Percentiles rank a stretch among this genome's conserved stretches.
These are phyloP conservation scores for Alternaria triticimaculans DNA, from an alignment of 2,329 filamentous ascomycete species.

Conservation along the genomic window DNA sequence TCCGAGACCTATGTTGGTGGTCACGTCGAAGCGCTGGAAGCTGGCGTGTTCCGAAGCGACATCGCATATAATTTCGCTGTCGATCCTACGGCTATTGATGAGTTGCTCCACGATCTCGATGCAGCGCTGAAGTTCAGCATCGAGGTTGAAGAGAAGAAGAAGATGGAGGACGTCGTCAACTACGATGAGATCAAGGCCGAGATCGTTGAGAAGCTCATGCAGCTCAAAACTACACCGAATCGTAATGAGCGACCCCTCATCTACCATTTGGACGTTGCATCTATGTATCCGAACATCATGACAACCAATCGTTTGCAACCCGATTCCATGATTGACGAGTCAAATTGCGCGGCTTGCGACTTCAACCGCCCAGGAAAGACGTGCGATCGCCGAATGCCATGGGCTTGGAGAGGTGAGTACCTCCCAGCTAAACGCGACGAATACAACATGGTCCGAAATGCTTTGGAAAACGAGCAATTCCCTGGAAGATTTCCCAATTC, in stretches of 20 bases:
- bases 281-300: constrained; percentile 99
- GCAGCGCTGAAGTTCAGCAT: constrained; percentile 84
- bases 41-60: constrained; percentile 93
- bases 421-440: constrained; percentile 94
- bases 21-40: constrained; percentile 98
- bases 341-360: constrained; percentile 95
- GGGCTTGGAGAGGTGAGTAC: constrained; percentile 98
- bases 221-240: constrained; percentile 82
- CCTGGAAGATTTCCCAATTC: constrained; percentile 77
- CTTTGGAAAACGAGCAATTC: constrained; percentile 90
- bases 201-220: constrained; percentile 73
- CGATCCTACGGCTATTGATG: constrained; percentile 87
- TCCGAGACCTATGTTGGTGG: constrained; percentile 98
- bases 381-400: constrained; percentile 91
- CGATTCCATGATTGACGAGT: constrained; percentile 98
- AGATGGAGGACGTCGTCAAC: constrained; percentile 58
- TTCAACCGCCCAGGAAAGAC: constrained; percentile 98
- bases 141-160: constrained; percentile 60
- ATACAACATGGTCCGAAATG: constrained; percentile 98
- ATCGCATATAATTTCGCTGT: constrained; percentile 94
- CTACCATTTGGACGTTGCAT: constrained; percentile 97
- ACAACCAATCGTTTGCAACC: constrained; percentile 97
- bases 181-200: constrained; percentile 74
- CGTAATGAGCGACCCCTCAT: constrained; percentile 86
- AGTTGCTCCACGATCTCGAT: constrained; percentile 85